Evolutionary conservation across 352 stramenopile species (phyloP), one percentile per base, ranked within the genome.

Genomic region (Blastocystis hominis): DNA sequence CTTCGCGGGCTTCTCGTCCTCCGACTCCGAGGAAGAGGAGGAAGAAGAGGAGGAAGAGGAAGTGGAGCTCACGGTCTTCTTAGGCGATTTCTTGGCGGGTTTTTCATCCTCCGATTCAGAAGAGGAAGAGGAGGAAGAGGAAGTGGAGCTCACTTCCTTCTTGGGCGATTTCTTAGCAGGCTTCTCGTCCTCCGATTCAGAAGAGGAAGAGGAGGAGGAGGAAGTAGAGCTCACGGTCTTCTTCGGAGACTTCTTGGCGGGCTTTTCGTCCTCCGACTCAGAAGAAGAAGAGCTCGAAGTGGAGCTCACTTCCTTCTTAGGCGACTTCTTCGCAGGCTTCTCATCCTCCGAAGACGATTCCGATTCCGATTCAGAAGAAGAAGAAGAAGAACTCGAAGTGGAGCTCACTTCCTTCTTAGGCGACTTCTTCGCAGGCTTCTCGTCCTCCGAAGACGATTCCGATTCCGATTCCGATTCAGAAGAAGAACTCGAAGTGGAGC

Each of bases 241-340:
- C n/a, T n/a, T n/a, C 6, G n/a, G n/a, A 64, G 69, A 1, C 54
- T 79, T 79, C 69, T 79, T 79, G 40, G n/a, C n/a, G 5, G 75
- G 62, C 62, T 86, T 86, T 40, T 69, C 75, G 17, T 69, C 56
- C 62, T 86, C 62, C 13, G 17, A 53, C 62, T 86, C 75, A n/a
- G 75, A 86, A 4, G 30, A 55, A 3, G 17, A 40, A 20, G 24
- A 59, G n/a, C n/a, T n/a, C n/a, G n/a, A n/a, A n/a, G n/a, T n/a
- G n/a, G n/a, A n/a, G n/a, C n/a, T n/a, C n/a, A 0, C 15, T 40
- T 86, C 56, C 62, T 86, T 72, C 75, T 86, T 86, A 17, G 47
- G 17, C 40, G 10, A 10, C 75, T 86, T 86, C 75, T 79, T 79
- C 10, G 30, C 40, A 55, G 69, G 69, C 54, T 79, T 79, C 24